A percentile compares a stretch with the other conserved stretches of the same genome.
phyloP scores from a whole-genome alignment of 2,329 filamentous ascomycete species.

The Catunica adiposa region DNA sequence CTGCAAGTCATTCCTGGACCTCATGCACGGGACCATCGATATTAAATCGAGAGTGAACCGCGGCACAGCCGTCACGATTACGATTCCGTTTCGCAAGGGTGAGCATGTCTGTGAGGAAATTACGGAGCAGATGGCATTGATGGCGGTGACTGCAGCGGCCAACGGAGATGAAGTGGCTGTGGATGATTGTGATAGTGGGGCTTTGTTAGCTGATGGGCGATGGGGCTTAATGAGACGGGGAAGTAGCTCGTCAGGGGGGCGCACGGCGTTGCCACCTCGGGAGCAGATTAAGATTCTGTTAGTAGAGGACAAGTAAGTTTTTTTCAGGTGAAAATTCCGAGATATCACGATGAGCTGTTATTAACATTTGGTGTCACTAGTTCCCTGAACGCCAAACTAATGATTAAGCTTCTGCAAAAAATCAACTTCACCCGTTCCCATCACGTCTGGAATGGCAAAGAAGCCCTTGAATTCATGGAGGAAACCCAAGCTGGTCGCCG shows the following conservation, averaged over 20 bases:
- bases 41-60: conserved; percentile 44
- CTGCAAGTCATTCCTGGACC: conserved; percentile 61
- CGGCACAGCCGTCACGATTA: conserved; percentile 61
- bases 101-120: background rate
- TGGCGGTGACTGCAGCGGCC: background rate
- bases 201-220: conserved; percentile 13
- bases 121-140: background rate
- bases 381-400: conserved; percentile 15
- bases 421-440: conserved; percentile 12
- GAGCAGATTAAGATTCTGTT: conserved; percentile 53
- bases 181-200: background rate
- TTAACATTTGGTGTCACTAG: background rate
- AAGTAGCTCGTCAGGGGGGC: conserved; percentile 26
- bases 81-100: conserved; percentile 56
- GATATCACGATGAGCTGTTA: background rate
- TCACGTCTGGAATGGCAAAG: conserved; percentile 51
- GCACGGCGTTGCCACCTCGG: conserved; percentile 22
- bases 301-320: conserved; percentile 61
- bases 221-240: conserved; percentile 15
- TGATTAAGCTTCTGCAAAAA: conserved; percentile 16
- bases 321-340: background rate
- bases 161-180: background rate
- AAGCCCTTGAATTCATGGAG: conserved; percentile 57
- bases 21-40: conserved; percentile 63
- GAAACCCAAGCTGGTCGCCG: conserved; percentile 34